Conservation (phyloP, 768 basidiomycete genomes). For the Mycena epipterygia region DNA sequence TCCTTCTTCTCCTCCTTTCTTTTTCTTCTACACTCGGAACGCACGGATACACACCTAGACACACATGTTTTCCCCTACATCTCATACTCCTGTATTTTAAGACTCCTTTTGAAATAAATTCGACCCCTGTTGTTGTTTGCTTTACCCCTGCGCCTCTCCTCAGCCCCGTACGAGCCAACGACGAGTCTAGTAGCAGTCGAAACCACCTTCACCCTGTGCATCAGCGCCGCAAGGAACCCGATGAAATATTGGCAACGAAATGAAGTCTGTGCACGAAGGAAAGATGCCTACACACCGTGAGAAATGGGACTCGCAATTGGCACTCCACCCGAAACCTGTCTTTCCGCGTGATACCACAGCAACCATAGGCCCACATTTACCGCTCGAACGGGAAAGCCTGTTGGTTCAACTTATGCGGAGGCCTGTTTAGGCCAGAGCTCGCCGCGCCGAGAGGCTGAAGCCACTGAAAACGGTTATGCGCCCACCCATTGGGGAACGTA, state of each 20-base stretch:
- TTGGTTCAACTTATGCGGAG: not conserved
- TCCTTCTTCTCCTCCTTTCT: no score
- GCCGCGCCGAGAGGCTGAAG: constrained; percentile 21
- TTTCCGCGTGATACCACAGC: not conserved
- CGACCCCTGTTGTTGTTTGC: no score
- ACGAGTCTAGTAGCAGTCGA: no score
- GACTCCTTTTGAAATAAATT: no score
- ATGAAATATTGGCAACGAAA: no score
- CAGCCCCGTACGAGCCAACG: no score
- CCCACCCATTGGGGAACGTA: not conserved
- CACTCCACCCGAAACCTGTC: no score
- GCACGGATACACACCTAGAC: not conserved
- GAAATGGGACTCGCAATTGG: not conserved
- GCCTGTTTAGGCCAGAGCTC: constrained; percentile 5
- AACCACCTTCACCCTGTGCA: no score
- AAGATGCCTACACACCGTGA: not conserved
- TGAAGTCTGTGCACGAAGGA: not conserved
- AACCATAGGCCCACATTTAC: constrained; percentile 10
- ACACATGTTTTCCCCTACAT: not conserved
- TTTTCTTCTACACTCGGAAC: not conserved
- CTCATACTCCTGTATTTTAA: not conserved
- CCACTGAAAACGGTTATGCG: not conserved
- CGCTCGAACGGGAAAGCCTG: constrained; percentile 10
- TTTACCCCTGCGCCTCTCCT: no score
- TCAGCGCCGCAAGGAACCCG: no score